Evolutionary conservation across 148 eudicot genomes (phyloP), one percentile per base, ranked within the genome.

Genomic region (Camellia lanceoleosa): DNA sequence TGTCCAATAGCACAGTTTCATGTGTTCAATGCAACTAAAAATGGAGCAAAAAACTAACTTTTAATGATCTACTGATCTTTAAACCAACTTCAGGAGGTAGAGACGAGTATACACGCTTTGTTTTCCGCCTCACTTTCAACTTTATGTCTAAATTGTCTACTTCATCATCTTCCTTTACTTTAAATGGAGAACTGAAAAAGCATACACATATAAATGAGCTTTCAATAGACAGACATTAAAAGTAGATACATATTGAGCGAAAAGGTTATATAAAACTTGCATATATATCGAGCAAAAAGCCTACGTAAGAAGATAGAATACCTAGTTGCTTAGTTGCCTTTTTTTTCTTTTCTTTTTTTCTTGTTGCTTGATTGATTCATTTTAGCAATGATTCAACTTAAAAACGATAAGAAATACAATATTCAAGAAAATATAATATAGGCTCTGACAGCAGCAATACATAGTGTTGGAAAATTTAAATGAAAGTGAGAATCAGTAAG

Each of bases 101-200:
- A 58, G 99, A 87, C 16, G 82, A 89, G 82, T 94, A 97, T 54
- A 94, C 84, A 76, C 98, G 94, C 80, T 91, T 97, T 77, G 93
- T 79, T 83, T 90, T 94, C 83, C 83, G 92, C 86, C 80, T 90
- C 68, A 58, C 84, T 30, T 84, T 85, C 81, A 89, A 82, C 75
- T 86, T 90, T 84, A 97, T 81, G 44, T 91, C 99, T 84, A 97
- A 85, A 65, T 89, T 89, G 85, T 97, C 98, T 71, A 97, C 97
- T 74, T 90, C 98, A 74, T 93, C 98, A 71, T 97, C 99, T 88
- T 96, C 99, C 86, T 92, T 91, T 67, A 97, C 94, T 81, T 90
- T 91, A 43, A 97, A 78, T 11, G 98, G 98, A 86, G 98, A 97
- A 73, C 99, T 97, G 92, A 52, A 87, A 75, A 80, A 78, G 44